Evolutionary conservation across 2,329 filamentous ascomycete genomes (phyloP).

Genomic region (Zymoseptoria brevis): DNA sequence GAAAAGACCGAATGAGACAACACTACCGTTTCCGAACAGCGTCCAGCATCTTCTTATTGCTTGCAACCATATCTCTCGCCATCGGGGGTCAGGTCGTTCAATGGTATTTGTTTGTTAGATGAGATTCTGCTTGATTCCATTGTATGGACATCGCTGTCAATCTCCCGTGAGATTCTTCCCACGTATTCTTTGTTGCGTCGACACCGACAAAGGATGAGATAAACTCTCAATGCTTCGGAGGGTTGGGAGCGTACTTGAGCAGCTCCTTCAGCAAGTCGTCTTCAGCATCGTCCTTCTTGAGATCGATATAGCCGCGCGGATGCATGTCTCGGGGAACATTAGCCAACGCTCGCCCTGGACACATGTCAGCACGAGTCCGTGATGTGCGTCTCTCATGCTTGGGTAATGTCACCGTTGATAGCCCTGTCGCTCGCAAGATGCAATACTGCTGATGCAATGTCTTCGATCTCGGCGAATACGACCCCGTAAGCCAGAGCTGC

Average conservation of each 20-base stretch:
- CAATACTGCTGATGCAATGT: constrained; percentile 17
- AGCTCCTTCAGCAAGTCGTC: neutral
- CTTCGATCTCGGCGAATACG: constrained; percentile 18
- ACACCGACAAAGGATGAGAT: neutral
- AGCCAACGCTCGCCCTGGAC: constrained; percentile 16
- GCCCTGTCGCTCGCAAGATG: constrained; percentile 17
- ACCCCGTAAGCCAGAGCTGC: constrained; percentile 9
- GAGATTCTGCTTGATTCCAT: neutral
- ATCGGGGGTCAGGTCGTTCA: neutral
- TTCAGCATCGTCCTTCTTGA: constrained; percentile 11
- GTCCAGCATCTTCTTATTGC: neutral
- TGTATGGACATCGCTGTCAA: neutral
- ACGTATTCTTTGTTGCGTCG: neutral
- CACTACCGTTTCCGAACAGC: neutral
- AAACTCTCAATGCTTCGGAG: neutral
- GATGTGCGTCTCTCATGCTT: neutral
- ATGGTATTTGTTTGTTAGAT: neutral
- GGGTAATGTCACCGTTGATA: constrained; percentile 16
- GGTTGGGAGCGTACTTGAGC: neutral
- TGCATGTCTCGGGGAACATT: constrained; percentile 13
- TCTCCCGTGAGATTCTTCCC: neutral
- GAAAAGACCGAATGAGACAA: neutral
- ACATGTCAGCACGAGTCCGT: neutral
- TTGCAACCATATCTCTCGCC: neutral
- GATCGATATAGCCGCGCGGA: constrained; percentile 16